Evolutionary conservation across 306 rosid species (phyloP), one percentile per base, ranked within the genome.

Genomic region (Rubus parviflorus): DNA sequence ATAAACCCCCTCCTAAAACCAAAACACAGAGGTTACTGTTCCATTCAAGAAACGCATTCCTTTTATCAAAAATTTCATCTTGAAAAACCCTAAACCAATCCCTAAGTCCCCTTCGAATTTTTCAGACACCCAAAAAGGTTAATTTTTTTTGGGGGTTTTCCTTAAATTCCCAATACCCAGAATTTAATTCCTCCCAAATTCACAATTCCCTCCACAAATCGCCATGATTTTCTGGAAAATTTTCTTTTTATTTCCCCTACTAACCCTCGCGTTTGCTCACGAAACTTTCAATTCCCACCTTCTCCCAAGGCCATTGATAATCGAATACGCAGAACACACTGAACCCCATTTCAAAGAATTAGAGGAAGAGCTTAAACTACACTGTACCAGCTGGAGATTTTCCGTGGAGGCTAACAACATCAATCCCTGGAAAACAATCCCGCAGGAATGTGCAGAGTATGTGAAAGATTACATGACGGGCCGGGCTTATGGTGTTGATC

Each of bases 371-470:
- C 22, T 70, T 13, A 63, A 9, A 53, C 60, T 87, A 58, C 79
- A 75, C 20, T 95, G 97, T 49, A 77, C 76, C 15, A 85, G 97
- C 68, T 95, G 99, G 99, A 87, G 99, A 75, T 82, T 95, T 38
- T 86, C 92, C 4, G 99, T 14, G 25, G 99, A 95, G 80, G 87
- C 97, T 4, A 95, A 95, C 72, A 95, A 95, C 54, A 70, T 87
- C 23, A 79, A 74, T 23, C 90, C 91, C 0, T 95, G 99, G 99
- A 89, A 70, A 74, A 86, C 80, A 17, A 84, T 90, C 37, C 97
- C 96, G 0, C 62, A 61, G 63, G 93, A 87, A 68, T 92, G 99
- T 54, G 76, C 25, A 4, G 90, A 88, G 30, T 86, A 90, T 70
- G 97, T 95, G 74, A 85, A 78, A 62, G 89, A 83, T 1, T 92